These are phyloP conservation scores for Coniosporium apollinis DNA, from an alignment of 495 filamentous ascomycete genomes.

Conservation along the genomic window DNA sequence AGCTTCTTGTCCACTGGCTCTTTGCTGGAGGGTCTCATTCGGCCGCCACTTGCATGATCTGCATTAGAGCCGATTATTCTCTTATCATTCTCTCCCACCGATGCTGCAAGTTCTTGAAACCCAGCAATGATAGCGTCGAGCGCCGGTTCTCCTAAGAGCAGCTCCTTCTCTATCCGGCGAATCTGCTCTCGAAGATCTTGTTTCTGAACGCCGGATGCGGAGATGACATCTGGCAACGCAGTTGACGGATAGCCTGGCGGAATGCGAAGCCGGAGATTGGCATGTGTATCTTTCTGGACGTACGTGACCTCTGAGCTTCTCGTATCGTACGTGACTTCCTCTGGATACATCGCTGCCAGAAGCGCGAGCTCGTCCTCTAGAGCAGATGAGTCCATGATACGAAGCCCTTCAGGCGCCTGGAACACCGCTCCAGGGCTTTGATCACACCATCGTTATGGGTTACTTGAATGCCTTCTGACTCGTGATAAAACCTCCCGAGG, in stretches of 20 bases:
- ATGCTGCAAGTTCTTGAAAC: slow-evolving; percentile 15
- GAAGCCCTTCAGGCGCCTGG: too few relatives aligned
- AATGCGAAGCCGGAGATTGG: slow-evolving; percentile 14
- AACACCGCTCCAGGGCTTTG: too few relatives aligned
- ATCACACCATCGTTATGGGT: too few relatives aligned
- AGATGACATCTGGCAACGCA: slow-evolving; percentile 16
- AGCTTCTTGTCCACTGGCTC: slow-evolving; percentile 1
- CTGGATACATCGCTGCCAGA: slow-evolving; percentile 23
- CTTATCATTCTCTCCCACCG: slow-evolving; percentile 1
- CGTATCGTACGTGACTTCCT: slow-evolving; percentile 12
- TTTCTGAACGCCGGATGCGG: slow-evolving; percentile 9
- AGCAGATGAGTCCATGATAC: too few relatives aligned
- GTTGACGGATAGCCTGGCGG: slow-evolving; percentile 14
- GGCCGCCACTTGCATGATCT: background rate
- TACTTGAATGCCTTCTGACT: too few relatives aligned
- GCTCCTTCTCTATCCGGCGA: slow-evolving; percentile 5
- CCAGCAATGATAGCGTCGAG: slow-evolving; percentile 20
- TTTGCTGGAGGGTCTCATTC: background rate
- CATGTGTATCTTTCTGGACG: slow-evolving; percentile 3
- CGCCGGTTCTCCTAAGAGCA: slow-evolving; percentile 17
- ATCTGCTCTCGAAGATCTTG: slow-evolving; percentile 14
- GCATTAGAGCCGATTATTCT: background rate
- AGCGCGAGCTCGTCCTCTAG: slow-evolving; percentile 16
- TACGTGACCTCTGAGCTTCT: slow-evolving; percentile 19
- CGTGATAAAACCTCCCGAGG: too few relatives aligned